These are phyloP conservation scores for Yarrowia alimentaria DNA, from an alignment of 805 yeast species.

Conservation along the genomic window DNA sequence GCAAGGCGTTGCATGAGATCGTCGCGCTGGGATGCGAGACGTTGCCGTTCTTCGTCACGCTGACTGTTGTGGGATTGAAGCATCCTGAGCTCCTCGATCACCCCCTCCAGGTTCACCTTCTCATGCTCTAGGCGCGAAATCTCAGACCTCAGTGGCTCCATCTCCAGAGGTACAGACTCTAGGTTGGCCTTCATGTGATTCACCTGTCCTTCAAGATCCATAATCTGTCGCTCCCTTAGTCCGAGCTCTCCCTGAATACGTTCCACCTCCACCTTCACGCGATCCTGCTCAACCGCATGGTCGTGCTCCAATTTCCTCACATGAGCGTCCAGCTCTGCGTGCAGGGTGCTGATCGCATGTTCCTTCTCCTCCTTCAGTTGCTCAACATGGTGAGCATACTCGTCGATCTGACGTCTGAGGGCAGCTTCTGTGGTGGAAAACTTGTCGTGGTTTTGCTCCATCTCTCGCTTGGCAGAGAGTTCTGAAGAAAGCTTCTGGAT, in stretches of 20 bases:
- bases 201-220: not conserved
- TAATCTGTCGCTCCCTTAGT: not conserved
- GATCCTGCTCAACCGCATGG: slow-evolving; percentile 15
- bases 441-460: slow-evolving; percentile 1
- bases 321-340: slow-evolving; percentile 17
- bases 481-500: slow-evolving; percentile 19
- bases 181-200: not conserved
- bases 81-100: slow-evolving; percentile 13
- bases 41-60: slow-evolving; percentile 7
- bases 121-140: slow-evolving; percentile 24
- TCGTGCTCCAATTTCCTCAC: slow-evolving; percentile 6
- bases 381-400: slow-evolving; percentile 2
- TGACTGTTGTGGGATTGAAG: not conserved
- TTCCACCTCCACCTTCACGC: not conserved
- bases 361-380: slow-evolving; percentile 21
- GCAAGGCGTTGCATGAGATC: slow-evolving; percentile 14
- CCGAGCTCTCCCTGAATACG: not conserved
- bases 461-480: slow-evolving; percentile 14
- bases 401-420: slow-evolving; percentile 17
- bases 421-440: slow-evolving; percentile 7
- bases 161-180: slow-evolving; percentile 14
- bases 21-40: slow-evolving; percentile 17
- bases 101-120: slow-evolving; percentile 3
- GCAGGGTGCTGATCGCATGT: slow-evolving; percentile 14
- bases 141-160: slow-evolving; percentile 11